Percentiles rank a stretch among this genome's conserved stretches.
phyloP scores from a whole-genome alignment of 2,329 filamentous ascomycete genomes.

The Fonsecaea monophora region DNA sequence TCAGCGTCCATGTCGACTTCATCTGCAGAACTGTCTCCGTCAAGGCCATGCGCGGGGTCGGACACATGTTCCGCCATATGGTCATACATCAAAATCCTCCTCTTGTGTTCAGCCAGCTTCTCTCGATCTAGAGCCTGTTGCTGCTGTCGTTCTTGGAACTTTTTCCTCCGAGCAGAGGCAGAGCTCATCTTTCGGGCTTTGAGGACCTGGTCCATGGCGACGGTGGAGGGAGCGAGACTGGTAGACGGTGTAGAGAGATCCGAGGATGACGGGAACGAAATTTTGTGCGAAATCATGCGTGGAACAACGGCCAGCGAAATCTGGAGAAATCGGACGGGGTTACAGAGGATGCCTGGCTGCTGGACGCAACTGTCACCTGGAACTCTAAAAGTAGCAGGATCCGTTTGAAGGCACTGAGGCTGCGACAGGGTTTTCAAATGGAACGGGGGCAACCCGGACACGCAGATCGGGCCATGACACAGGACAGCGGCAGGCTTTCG shows the following conservation, averaged over 20 bases:
- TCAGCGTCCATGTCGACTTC: conserved; percentile 16
- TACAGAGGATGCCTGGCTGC: conserved; percentile 12
- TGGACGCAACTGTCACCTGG: conserved; percentile 31
- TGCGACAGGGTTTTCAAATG: conserved; percentile 32
- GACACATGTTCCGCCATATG: conserved; percentile 18
- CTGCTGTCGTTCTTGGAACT: conserved; percentile 35
- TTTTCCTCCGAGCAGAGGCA: conserved; percentile 34
- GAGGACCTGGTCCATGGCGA: conserved; percentile 36
- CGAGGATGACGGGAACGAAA: conserved; percentile 13
- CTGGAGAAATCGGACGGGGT: conserved; percentile 17
- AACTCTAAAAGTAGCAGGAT: conserved; percentile 35
- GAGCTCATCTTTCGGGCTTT: conserved; percentile 33
- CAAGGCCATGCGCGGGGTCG: conserved; percentile 5
- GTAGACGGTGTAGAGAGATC: conserved; percentile 13
- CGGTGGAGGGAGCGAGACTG: not conserved
- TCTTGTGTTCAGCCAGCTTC: conserved; percentile 27
- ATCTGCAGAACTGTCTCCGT: conserved; percentile 5
- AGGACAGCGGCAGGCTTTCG: not conserved
- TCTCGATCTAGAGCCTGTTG: conserved; percentile 27
- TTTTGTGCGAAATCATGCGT: conserved; percentile 12
- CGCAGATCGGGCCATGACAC: conserved; percentile 26
- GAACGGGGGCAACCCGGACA: conserved; percentile 24
- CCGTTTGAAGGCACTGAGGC: conserved; percentile 29
- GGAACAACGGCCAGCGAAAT: conserved; percentile 16
- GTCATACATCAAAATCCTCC: conserved; percentile 27